These are phyloP conservation scores for Globisporangium mamillatum DNA, from an alignment of 352 stramenopile species.

Conservation along the genomic window DNA sequence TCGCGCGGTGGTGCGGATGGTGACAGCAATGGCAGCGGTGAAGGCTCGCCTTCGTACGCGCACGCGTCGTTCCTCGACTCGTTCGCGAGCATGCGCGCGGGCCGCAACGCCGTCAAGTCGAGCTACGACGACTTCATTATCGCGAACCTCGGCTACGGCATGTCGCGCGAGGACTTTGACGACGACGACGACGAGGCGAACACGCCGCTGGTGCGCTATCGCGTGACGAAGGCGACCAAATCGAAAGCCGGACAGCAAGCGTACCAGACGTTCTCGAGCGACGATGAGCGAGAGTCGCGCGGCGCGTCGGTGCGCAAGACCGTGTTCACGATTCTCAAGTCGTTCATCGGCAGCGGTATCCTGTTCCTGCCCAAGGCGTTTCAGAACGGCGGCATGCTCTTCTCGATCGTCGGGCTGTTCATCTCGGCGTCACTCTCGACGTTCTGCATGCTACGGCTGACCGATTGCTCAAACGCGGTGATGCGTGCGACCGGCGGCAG, in stretches of 20 bases:
- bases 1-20: conserved; percentile 24
- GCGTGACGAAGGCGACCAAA: conserved; percentile 12
- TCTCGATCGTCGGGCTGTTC: conserved; percentile 48
- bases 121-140: conserved; percentile 59
- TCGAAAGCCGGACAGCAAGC: conserved; percentile 22
- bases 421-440: conserved; percentile 46
- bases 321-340: conserved; percentile 71
- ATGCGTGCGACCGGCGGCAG: conserved; percentile 20
- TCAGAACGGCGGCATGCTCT: conserved; percentile 65
- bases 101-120: conserved; percentile 32
- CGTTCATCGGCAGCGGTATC: conserved; percentile 68
- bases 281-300: conserved; percentile 19
- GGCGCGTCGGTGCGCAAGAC: conserved; percentile 49
- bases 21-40: conserved; percentile 23
- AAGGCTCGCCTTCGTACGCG: conserved; percentile 32
- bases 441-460: conserved; percentile 63
- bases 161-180: conserved; percentile 39
- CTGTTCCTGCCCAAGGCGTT: conserved; percentile 69
- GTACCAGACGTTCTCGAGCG: conserved; percentile 12
- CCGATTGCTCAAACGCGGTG: conserved; percentile 46
- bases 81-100: conserved; percentile 16
- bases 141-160: conserved; percentile 37
- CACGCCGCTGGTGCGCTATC: conserved; percentile 32
- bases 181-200: conserved; percentile 27
- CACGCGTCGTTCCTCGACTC: conserved; percentile 53